A percentile compares a stretch with the other conserved stretches of the same genome.
Conservation (phyloP, 306 rosid species). For the Medicago ruthenica region DNA sequence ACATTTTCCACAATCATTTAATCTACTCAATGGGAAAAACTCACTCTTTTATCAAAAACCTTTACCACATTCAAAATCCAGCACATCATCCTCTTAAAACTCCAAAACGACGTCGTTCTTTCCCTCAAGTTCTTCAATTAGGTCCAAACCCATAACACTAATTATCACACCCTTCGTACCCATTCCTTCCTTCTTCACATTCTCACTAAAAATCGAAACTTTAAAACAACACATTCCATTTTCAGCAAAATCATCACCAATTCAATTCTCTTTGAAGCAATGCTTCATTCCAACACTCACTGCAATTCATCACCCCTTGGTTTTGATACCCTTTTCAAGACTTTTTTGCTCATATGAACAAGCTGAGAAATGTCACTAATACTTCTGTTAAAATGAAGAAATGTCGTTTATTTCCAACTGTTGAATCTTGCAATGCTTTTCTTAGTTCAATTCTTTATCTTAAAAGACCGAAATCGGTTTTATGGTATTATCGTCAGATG, state of each 20-base stretch:
- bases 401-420: slow-evolving; percentile 69
- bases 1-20: slow-evolving; percentile 68
- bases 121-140: slow-evolving; percentile 78
- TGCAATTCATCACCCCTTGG: slow-evolving; percentile 74
- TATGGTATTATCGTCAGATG: slow-evolving; percentile 64
- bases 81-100: slow-evolving; percentile 63
- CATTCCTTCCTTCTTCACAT: slow-evolving; percentile 68
- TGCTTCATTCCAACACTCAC: slow-evolving; percentile 58
- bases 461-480: slow-evolving; percentile 59
- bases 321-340: slow-evolving; percentile 80
- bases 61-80: slow-evolving; percentile 68
- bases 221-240: slow-evolving; percentile 62
- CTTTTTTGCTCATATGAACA: slow-evolving; percentile 73
- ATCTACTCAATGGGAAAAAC: slow-evolving; percentile 81
- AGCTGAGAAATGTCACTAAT: slow-evolving; percentile 63
- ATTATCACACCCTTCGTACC: slow-evolving; percentile 60
- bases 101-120: slow-evolving; percentile 63
- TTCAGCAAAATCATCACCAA: slow-evolving; percentile 43
- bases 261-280: slow-evolving; percentile 59
- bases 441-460: slow-evolving; percentile 67
- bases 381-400: slow-evolving; percentile 69
- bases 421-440: slow-evolving; percentile 79
- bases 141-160: slow-evolving; percentile 59
- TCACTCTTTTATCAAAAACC: slow-evolving; percentile 52
- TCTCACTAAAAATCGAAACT: slow-evolving; percentile 68